Evolutionary conservation across 805 yeast species (phyloP), one percentile per base, ranked within the genome.

Genomic region (Candida ficus): DNA sequence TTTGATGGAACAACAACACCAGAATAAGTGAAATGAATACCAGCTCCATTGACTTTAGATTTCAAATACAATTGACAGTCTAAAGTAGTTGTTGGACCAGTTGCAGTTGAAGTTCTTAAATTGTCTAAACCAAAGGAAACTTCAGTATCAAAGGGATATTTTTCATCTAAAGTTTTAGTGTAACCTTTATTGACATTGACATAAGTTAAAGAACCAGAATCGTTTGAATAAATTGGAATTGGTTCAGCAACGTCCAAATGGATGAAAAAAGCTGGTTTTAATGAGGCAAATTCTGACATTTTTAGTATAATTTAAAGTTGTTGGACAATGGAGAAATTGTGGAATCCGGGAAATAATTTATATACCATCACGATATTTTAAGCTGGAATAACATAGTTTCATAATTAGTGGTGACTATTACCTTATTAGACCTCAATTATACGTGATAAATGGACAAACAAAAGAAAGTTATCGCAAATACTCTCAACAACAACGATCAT

Each of bases 21-120:
- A 6, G 65, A 52, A 56, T 78, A 78, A 33, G 60, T 59, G 40
- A 73, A 49, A 42, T 60, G 64, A 6, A 70, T 61, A 14, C 70
- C 71, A 4, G 61, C 52, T 6, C 75, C 80, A 30, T 57, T 61
- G 14, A 50, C 40, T 7, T 64, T 63, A 17, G 74, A 65, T 44
- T 64, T 69, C 25, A 76, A 67, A 47, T 63, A 73, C 39, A 77
- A 43, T 38, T 66, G 67, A 54, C 82, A 76, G 49, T 75, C 78
- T 48, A 77, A 61, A n/a, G 52, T 52, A 10, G 61, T 50, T 5
- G 58, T 50, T 13, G 53, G 54, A n/a, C 61, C 51, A 28, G 57
- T 54, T 22, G 57, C 50, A 4, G 45, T 34, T 17, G 65, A 49
- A 5, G 67, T 63, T 12, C 44, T 49, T 50, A 78, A 61, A 38